Evolutionary conservation across 805 yeast species (phyloP), one percentile per base, ranked within the genome.

Genomic region (Nakazawaea populi): DNA sequence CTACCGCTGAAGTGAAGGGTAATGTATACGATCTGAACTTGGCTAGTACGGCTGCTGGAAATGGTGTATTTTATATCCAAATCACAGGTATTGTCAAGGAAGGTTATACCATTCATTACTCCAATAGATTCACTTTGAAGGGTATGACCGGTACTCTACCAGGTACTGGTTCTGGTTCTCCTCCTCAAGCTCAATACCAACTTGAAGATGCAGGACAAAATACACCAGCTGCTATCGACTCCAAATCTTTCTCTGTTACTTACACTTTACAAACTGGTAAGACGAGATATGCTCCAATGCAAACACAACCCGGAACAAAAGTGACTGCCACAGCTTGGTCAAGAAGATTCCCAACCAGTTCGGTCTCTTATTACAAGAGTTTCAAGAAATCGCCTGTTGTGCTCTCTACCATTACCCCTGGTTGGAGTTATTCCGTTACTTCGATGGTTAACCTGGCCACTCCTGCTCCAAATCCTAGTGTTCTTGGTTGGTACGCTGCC

Each of bases 241-340:
- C 81, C 0, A 67, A 64, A 10, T 83, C 89, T 2, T 85, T 85
- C 64, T 63, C 83, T 3, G 70, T 90, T 6, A 77, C 95, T 2
- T 92, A 91, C 69, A 77, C 88, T 3, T 55, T 59, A 58, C 98
- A 92, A 70, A 85, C 94, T 0, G 96, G 96, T 32, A 66, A 58
- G 24, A 80, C 87, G 8, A 78, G 91, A 59, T 88, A 69, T 66
- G 97, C 98, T 1, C 97, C 97, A 48, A 89, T 90, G 96, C 97
- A 91, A 69, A 64, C 74, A 53, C 96, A 89, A 68, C 97, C 99
- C 5, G 87, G 85, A 4, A 61, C 86, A 1, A 70, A 69, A 8
- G 79, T 89, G 29, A 87, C 96, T 0, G 79, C 73, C 38, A 74
- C 85, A 8, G 67, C 83, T 3, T 85, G 91, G 84, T 64, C 85